phyloP scores from a whole-genome alignment of 1,139 yeast species.

The Nakaseomyces bracarensis region DNA sequence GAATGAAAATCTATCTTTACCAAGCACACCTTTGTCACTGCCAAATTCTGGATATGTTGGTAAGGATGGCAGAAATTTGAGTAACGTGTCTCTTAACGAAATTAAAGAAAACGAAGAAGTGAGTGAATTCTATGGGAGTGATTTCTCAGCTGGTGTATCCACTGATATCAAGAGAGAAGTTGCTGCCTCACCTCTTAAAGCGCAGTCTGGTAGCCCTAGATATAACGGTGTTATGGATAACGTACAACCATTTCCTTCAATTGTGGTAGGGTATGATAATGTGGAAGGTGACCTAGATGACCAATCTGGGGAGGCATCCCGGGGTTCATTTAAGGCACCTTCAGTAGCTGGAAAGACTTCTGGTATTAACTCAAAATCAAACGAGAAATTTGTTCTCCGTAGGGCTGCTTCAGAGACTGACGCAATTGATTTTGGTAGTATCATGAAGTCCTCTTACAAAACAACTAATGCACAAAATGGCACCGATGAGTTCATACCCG shows the following conservation, averaged over 20 bases:
- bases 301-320: slow-evolving; percentile 1
- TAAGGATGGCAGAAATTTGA: slow-evolving; percentile 17
- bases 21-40: slow-evolving; percentile 14
- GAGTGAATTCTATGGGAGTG: slow-evolving; percentile 18
- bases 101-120: slow-evolving; percentile 30
- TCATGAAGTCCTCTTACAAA: not conserved
- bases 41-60: slow-evolving; percentile 9
- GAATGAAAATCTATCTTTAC: slow-evolving; percentile 10
- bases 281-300: slow-evolving; percentile 7
- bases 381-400: slow-evolving; percentile 16
- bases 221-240: slow-evolving; percentile 11
- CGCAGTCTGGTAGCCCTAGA: not conserved
- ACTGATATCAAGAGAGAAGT: slow-evolving; percentile 7
- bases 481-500: not conserved
- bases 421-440: slow-evolving; percentile 4
- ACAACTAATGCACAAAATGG: not conserved
- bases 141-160: not conserved
- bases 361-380: slow-evolving; percentile 10
- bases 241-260: slow-evolving; percentile 22
- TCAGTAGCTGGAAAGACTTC: slow-evolving; percentile 7
- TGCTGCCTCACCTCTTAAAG: slow-evolving; percentile 5
- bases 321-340: slow-evolving; percentile 2
- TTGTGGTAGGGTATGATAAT: slow-evolving; percentile 20
- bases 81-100: slow-evolving; percentile 26
- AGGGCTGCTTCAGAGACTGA: slow-evolving; percentile 28